phyloP scores from a whole-genome alignment of 2,329 filamentous ascomycete genomes.

The Metarhizium album region DNA sequence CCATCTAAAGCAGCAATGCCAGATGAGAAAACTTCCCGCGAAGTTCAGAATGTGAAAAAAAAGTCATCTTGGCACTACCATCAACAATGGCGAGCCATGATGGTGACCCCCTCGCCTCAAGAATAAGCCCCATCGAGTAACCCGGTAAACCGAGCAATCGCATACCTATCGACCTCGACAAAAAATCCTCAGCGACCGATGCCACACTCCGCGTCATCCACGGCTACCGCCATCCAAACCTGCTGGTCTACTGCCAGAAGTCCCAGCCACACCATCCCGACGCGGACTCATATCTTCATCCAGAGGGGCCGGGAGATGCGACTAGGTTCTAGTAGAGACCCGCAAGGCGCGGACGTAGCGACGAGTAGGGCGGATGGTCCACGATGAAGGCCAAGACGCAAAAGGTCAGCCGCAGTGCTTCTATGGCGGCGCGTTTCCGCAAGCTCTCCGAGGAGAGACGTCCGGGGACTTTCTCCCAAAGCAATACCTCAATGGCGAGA shows the following conservation, averaged over 20 bases:
- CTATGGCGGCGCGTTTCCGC: slow-evolving; percentile 99
- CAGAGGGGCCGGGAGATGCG: slow-evolving; percentile 38
- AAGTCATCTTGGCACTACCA: slow-evolving; percentile 10
- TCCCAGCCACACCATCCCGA: slow-evolving; percentile 14
- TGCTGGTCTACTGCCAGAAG: slow-evolving; percentile 6
- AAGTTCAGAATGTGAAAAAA: slow-evolving; percentile 25
- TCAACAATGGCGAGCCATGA: slow-evolving; percentile 7
- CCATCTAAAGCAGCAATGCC: slow-evolving; percentile 7
- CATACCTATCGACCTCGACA: slow-evolving; percentile 98
- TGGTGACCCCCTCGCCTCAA: slow-evolving; percentile 77
- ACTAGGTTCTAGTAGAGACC: slow-evolving; percentile 20
- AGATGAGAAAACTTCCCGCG: slow-evolving; percentile 29
- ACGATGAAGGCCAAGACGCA: slow-evolving; percentile 41
- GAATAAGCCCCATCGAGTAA: slow-evolving; percentile 99
- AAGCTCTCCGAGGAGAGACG: slow-evolving; percentile 41
- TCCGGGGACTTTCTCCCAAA: slow-evolving; percentile 99
- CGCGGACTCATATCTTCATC: slow-evolving; percentile 86
- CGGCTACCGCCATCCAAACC: slow-evolving; percentile 31
- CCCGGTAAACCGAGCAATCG: slow-evolving; percentile 68
- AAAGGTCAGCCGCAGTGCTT: slow-evolving; percentile 90
- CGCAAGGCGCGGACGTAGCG: slow-evolving; percentile 30
- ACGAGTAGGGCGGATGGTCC: slow-evolving; percentile 28
- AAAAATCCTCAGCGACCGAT: slow-evolving; percentile 52
- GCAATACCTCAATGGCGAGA: slow-evolving; percentile 37
- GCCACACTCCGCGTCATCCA: slow-evolving; percentile 34